Evolutionary conservation across 768 basidiomycete species (phyloP), one percentile per base, ranked within the genome.

Genomic region (Mycena venus): DNA sequence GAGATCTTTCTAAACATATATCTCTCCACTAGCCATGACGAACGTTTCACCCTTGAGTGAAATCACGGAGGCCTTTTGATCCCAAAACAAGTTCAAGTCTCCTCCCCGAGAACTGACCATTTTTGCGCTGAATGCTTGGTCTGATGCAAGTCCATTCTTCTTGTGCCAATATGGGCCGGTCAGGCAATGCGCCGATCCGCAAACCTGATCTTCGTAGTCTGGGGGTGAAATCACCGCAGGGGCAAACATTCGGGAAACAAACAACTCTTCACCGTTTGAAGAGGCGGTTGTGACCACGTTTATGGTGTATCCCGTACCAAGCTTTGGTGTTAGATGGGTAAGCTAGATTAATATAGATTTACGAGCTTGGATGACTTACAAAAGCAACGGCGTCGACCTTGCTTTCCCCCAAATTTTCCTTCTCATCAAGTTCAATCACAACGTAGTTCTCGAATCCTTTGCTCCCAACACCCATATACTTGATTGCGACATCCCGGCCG

Each of bases 71-170:
- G 74, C 79, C 17, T 80, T 79, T 49, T 84, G 74, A 7, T 87
- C 79, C 80, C 84, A 88, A 3, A 81, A 70, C 25, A 90, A 75
- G 38, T 80, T 84, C 58, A 91, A 67, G 27, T 86, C 81, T 2
- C 90, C 91, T 14, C 89, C 88, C 51, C 91, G 81, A 4, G 78
- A 74, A 78, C 91, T 91, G 25, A 91, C 90, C 77, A 90, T 88
- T 71, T 80, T 88, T 7, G 89, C 88, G n/a, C 77, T 75, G 32
- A 88, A 82, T 67, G 85, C 82, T 38, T 79, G 64, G 12, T 83
- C 82, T 7, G 81, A 76, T 7, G 75, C 60, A 25, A 86, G 79
- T 0, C 77, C 81, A 4, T 81, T 79, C 70, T 88, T 87, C 23
- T 71, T 73, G 25, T 82, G 82, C 88, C 90, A 91, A 72, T 91